Evolutionary conservation across 345 rosid genomes (phyloP).

Genomic region (Erodium maritimum): DNA sequence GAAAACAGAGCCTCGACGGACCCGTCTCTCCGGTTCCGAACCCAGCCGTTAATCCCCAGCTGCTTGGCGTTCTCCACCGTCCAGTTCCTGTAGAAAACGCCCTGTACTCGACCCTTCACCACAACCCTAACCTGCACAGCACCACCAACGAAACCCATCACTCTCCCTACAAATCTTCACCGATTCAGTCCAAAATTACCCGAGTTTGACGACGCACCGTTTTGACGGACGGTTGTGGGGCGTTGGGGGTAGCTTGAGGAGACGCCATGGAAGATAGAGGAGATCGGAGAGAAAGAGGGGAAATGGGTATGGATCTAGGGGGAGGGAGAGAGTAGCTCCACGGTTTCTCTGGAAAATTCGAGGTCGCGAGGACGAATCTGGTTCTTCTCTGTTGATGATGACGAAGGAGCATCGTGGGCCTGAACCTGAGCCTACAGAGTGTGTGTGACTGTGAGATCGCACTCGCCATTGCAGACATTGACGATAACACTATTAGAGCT

Average conservation of each 20-base stretch:
- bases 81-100: slow-evolving; percentile 89
- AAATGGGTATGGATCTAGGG: background rate
- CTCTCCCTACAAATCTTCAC: background rate
- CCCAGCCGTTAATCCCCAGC: slow-evolving; percentile 85
- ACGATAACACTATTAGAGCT: background rate
- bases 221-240: background rate
- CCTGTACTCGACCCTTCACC: slow-evolving; percentile 83
- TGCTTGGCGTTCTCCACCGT: slow-evolving; percentile 60
- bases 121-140: slow-evolving; percentile 46
- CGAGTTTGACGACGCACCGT: background rate
- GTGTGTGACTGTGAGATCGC: background rate
- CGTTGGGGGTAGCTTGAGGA: background rate
- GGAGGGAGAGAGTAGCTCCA: background rate
- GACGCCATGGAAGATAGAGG: background rate
- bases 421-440: background rate
- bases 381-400: background rate
- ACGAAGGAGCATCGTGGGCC: background rate
- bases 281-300: background rate
- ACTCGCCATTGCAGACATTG: background rate
- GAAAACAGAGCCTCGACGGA: slow-evolving; percentile 83
- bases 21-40: slow-evolving; percentile 77
- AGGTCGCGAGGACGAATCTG: background rate
- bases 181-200: background rate
- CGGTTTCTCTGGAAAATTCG: background rate
- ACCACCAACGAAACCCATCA: slow-evolving; percentile 6